phyloP scores from a whole-genome alignment of 306 rosid genomes.

The Acacia acuminata region DNA sequence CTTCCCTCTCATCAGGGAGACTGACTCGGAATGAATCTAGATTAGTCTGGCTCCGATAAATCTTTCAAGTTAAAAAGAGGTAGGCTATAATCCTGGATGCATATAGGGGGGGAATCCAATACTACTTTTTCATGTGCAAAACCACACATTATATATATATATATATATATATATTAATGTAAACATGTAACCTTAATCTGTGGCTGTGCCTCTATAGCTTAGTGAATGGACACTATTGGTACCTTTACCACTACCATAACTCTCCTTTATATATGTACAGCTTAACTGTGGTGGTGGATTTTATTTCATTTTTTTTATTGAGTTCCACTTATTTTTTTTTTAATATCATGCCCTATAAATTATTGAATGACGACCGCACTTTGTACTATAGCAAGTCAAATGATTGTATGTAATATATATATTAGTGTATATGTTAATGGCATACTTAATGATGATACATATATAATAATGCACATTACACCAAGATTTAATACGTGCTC shows the following conservation, averaged over 20 bases:
- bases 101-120: too few species aligned
- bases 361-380: not conserved
- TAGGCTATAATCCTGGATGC: too few species aligned
- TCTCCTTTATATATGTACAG: not conserved
- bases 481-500: not conserved
- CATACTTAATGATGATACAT: not conserved
- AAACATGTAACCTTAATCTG: not conserved
- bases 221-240: too few species aligned
- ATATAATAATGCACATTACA: not conserved
- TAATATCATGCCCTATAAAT: not conserved
- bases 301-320: not conserved
- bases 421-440: not conserved
- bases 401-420: not conserved
- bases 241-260: not conserved
- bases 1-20: too few species aligned
- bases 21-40: too few species aligned
- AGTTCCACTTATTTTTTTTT: not conserved
- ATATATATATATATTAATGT: too few species aligned
- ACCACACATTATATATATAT: not conserved
- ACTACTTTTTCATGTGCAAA: not conserved
- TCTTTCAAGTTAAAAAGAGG: too few species aligned
- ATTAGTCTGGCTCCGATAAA: too few species aligned
- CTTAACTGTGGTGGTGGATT: not conserved
- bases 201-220: too few species aligned
- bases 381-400: not conserved